Evolutionary conservation across 352 stramenopile genomes (phyloP).

Genomic region (Pythium rishiriense): DNA sequence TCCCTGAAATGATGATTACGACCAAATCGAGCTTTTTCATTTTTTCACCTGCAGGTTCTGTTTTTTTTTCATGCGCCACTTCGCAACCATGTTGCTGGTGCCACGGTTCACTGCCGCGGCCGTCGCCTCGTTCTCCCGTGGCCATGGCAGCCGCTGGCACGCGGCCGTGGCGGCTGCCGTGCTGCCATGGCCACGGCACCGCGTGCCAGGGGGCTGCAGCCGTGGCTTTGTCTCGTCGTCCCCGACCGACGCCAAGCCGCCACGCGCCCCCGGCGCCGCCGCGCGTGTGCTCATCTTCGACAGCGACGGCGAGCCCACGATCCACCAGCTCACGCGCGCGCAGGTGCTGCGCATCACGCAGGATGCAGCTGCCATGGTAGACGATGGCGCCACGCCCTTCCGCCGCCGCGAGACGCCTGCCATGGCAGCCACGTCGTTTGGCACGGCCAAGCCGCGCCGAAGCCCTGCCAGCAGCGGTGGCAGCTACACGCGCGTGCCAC

Average conservation of each 20-base stretch:
- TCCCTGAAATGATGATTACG: no score
- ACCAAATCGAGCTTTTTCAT: no score
- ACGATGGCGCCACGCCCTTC: not conserved
- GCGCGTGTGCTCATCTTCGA: slow-evolving; percentile 52
- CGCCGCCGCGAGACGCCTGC: not conserved
- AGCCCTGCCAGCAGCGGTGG: not conserved
- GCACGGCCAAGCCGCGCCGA: no score
- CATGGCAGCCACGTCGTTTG: not conserved
- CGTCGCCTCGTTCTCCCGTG: no score
- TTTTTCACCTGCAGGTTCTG: no score
- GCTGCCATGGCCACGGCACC: not conserved
- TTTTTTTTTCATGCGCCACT: no score
- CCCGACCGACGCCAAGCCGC: slow-evolving; percentile 4
- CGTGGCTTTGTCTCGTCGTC: not conserved
- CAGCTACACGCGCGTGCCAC: no score
- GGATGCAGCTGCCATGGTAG: slow-evolving; percentile 54
- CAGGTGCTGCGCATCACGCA: slow-evolving; percentile 62
- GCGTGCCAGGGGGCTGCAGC: not conserved
- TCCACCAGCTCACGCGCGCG: slow-evolving; percentile 55
- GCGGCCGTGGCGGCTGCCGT: no score
- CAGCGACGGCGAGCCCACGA: slow-evolving; percentile 43
- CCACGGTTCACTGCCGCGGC: not conserved
- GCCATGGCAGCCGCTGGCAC: not conserved
- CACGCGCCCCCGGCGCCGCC: not conserved
- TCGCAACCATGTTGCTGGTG: not conserved